Conservation (phyloP, 805 yeast species). For the Candida namnaoensis region DNA sequence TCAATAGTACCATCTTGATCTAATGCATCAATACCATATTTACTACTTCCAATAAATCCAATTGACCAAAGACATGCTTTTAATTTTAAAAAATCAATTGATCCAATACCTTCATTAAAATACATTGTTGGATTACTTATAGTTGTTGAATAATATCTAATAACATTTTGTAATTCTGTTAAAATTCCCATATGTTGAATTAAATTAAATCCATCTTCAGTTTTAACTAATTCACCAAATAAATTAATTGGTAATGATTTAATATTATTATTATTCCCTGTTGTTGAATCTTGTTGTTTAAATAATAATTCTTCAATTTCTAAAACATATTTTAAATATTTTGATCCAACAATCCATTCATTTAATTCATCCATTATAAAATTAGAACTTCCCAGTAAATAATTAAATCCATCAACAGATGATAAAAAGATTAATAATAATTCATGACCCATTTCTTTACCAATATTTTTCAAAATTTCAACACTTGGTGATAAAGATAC, state of each 20-base stretch:
- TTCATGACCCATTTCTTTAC: conserved; percentile 32
- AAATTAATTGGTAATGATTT: conserved; percentile 51
- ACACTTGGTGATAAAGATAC: conserved; percentile 49
- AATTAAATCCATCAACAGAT: conserved; percentile 61
- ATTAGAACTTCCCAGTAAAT: conserved; percentile 41
- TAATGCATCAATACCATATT: conserved; percentile 53
- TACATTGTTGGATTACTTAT: not conserved
- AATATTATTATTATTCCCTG: conserved; percentile 2
- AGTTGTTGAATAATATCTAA: conserved; percentile 22
- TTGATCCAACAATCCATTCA: conserved; percentile 48
- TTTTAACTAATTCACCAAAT: conserved; percentile 70
- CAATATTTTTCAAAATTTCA: conserved; percentile 13
- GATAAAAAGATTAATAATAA: conserved; percentile 57
- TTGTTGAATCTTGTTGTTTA: conserved; percentile 5
- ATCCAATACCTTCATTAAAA: conserved; percentile 20
- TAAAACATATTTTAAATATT: conserved; percentile 34
- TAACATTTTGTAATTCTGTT: conserved; percentile 25
- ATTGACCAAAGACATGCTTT: conserved; percentile 83
- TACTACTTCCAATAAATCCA: conserved; percentile 73
- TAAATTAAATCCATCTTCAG: conserved; percentile 68
- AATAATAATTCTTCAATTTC: conserved; percentile 34
- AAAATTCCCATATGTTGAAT: conserved; percentile 43
- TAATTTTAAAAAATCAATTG: conserved; percentile 32
- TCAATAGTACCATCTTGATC: conserved; percentile 44
- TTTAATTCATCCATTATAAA: conserved; percentile 59